A percentile compares a stretch with the other conserved stretches of the same genome.
These are phyloP conservation scores for Suhomyces kunorum DNA, from an alignment of 1,139 yeast genomes.

Conservation along the genomic window DNA sequence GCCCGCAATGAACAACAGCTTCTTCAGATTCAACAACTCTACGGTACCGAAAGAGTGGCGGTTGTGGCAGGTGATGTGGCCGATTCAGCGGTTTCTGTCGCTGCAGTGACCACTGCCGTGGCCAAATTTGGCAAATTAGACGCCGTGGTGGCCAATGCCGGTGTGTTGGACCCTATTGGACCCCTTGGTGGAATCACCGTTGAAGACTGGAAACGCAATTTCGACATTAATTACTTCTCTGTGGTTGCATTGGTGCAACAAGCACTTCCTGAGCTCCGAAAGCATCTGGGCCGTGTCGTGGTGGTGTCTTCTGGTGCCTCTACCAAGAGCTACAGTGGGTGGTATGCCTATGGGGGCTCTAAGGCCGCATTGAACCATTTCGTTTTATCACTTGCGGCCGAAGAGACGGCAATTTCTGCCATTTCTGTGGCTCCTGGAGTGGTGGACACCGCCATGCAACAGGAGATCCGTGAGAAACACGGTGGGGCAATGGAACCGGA, in stretches of 20 bases:
- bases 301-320: conserved; percentile 90
- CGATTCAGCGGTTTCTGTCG: conserved; percentile 34
- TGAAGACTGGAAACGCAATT: conserved; percentile 61
- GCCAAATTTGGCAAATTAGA: conserved; percentile 61
- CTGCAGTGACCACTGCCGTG: conserved; percentile 51
- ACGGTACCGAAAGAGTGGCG: conserved; percentile 52
- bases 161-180: conserved; percentile 78
- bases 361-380: conserved; percentile 88
- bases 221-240: conserved; percentile 78
- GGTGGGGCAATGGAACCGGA: conserved; percentile 58
- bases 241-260: conserved; percentile 61
- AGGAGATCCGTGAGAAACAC: conserved; percentile 62
- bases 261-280: conserved; percentile 60
- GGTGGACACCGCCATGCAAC: conserved; percentile 87
- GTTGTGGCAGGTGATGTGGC: conserved; percentile 71
- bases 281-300: conserved; percentile 60
- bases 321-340: conserved; percentile 58
- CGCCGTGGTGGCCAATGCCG: conserved; percentile 83
- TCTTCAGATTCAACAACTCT: conserved; percentile 41
- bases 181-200: conserved; percentile 52
- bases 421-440: conserved; percentile 90
- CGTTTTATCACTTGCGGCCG: conserved; percentile 63
- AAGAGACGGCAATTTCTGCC: conserved; percentile 59
- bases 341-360: conserved; percentile 90
- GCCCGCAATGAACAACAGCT: conserved; percentile 64